Evolutionary conservation across 805 yeast species (phyloP).

Genomic region (Ogataea pignaliae): DNA sequence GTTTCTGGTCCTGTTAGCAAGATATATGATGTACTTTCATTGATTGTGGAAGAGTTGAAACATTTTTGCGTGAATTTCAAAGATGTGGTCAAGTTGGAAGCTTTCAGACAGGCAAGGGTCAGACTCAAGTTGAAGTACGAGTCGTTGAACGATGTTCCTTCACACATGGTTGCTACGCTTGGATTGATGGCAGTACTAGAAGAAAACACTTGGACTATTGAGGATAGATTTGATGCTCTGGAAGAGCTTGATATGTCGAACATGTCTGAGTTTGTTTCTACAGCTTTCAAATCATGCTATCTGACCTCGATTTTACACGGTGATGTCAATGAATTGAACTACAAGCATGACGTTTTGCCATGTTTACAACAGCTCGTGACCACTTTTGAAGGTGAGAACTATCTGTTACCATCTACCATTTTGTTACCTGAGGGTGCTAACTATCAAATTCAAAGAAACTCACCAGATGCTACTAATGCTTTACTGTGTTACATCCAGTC

Average conservation of each 20-base stretch:
- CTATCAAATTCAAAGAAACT: constrained; percentile 29
- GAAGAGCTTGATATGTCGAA: constrained; percentile 41
- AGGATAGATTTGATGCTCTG: constrained; percentile 51
- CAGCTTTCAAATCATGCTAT: constrained; percentile 28
- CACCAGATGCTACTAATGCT: constrained; percentile 50
- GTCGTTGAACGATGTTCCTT: constrained; percentile 36
- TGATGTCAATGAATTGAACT: constrained; percentile 24
- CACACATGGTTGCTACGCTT: constrained; percentile 45
- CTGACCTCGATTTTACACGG: constrained; percentile 50
- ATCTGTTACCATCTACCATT: constrained; percentile 34
- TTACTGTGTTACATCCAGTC: constrained; percentile 54
- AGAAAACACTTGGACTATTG: constrained; percentile 48
- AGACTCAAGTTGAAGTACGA: constrained; percentile 44
- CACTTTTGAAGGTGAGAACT: constrained; percentile 8
- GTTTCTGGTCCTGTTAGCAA: constrained; percentile 49
- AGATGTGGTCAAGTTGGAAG: constrained; percentile 23
- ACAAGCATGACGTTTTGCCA: constrained; percentile 8
- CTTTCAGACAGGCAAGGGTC: constrained; percentile 44
- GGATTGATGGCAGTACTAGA: constrained; percentile 53
- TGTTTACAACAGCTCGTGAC: constrained; percentile 8
- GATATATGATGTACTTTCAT: constrained; percentile 30
- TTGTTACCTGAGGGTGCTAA: constrained; percentile 34
- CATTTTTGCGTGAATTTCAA: constrained; percentile 12
- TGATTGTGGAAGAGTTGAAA: constrained; percentile 32
- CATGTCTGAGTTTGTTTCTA: constrained; percentile 28